phyloP scores from a whole-genome alignment of 257 asterid genomes.

The Petunia secreta region DNA sequence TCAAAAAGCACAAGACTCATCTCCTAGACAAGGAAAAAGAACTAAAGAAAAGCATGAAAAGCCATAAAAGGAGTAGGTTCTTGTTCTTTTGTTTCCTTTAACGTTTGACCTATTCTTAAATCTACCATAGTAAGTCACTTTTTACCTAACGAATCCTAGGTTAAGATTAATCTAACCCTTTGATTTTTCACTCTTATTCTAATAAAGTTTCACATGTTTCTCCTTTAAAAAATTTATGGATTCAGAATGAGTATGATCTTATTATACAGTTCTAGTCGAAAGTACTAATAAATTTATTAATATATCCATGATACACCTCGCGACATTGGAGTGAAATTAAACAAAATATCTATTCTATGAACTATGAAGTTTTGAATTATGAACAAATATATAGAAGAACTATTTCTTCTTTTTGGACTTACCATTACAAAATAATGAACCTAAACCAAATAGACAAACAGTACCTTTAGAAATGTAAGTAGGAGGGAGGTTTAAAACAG shows the following conservation, averaged over 20 bases:
- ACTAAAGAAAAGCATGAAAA: constrained; percentile 31
- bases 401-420: constrained; percentile 80
- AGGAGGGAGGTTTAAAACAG: constrained; percentile 78
- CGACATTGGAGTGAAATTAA: background rate
- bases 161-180: background rate
- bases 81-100: constrained; percentile 33
- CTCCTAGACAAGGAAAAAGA: background rate
- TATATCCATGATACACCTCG: background rate
- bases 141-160: constrained; percentile 20
- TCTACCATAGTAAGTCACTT: background rate
- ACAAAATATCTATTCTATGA: background rate
- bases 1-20: background rate
- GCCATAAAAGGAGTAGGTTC: constrained; percentile 37
- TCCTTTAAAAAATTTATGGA: background rate
- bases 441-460: constrained; percentile 62
- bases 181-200: background rate
- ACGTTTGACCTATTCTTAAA: constrained; percentile 24
- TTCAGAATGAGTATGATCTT: background rate
- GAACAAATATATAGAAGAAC: constrained; percentile 29
- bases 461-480: constrained; percentile 64
- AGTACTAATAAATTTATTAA: background rate
- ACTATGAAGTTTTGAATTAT: constrained; percentile 33
- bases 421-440: constrained; percentile 67
- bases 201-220: background rate
- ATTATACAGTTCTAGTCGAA: background rate